Evolutionary conservation across 2,329 filamentous ascomycete genomes (phyloP), one percentile per base, ranked within the genome.

Genomic region (Fusarium sp.): DNA sequence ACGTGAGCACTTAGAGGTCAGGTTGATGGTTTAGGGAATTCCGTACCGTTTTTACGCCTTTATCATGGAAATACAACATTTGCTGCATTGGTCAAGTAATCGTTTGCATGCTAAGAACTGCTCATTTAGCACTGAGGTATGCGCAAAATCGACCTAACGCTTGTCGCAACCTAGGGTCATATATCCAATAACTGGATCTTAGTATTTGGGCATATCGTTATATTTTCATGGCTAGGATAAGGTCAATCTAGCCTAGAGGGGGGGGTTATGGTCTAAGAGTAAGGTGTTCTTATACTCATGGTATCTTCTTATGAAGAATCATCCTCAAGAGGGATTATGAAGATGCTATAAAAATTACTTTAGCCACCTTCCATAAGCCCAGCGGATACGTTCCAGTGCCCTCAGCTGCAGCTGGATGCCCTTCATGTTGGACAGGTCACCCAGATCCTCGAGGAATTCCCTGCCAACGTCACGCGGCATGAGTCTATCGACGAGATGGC

Each of bases 381-480:
- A 98, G 68, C 93, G 87, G 72, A 98, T 94, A 64, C 96, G 88
- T 73, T 95, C 90, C 57, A 97, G 83, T 44, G 95, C 92, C 78
- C 89, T 91, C 64, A 91, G 86, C 83, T 98, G 95, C 73, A 90
- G 88, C 74, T 91, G 88, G 54, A 97, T 88, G 3, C 94, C 94
- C 73, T 90, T 91, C 70, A 95, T 90, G 77, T 97, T 94, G 18
- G 94, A 90, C 51, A 99, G 84, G 75, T 98, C 95, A 64, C 92
- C 90, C 36, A 97, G 84, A 77, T 99, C 96, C 79, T 97, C 93
- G 60, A 94, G 81, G 75, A 99, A 98, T 74, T 98, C 95, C 73
- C 91, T 90, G 76, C 92, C 90, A 12, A 97, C 88, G 44, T 93
- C 89, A 2, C 88, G 85, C 0, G 94, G 94, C 71, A 98, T 88